These are phyloP conservation scores for Acidomyces sp. DNA, from an alignment of 495 filamentous ascomycete species.

Conservation along the genomic window DNA sequence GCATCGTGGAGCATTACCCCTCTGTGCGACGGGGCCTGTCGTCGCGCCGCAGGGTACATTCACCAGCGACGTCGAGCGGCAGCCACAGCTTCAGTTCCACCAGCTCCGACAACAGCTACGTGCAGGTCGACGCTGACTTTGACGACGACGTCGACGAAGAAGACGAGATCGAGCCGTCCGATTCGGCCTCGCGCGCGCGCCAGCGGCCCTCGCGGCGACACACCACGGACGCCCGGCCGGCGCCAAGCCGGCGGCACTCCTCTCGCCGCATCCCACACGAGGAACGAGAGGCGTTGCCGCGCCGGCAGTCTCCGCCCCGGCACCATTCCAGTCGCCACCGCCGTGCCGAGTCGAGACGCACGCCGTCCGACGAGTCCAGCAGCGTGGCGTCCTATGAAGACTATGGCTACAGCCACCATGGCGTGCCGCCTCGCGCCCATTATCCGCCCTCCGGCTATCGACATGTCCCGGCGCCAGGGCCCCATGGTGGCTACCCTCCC, in stretches of 20 bases:
- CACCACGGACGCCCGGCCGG: slow-evolving; percentile 19
- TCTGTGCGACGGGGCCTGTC: slow-evolving; percentile 4
- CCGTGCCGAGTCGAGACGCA: slow-evolving; percentile 14
- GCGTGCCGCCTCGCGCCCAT: slow-evolving; percentile 13
- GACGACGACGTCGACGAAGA: slow-evolving; percentile 26
- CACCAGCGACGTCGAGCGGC: slow-evolving; percentile 10
- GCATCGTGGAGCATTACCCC: slow-evolving; percentile 8
- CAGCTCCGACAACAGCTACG: slow-evolving; percentile 16
- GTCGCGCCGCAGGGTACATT: slow-evolving; percentile 16
- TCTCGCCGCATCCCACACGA: slow-evolving; percentile 14
- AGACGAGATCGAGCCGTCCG: slow-evolving; percentile 30
- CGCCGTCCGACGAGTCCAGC: slow-evolving; percentile 21
- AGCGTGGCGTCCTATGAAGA: slow-evolving; percentile 30
- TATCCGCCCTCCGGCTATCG: slow-evolving; percentile 19
- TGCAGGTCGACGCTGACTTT: slow-evolving; percentile 1
- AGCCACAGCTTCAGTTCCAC: slow-evolving; percentile 6
- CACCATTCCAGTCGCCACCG: slow-evolving; percentile 10
- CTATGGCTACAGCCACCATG: slow-evolving; percentile 24
- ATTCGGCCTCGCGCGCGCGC: slow-evolving; percentile 29
- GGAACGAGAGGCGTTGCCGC: slow-evolving; percentile 20
- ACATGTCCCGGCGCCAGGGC: slow-evolving; percentile 13
- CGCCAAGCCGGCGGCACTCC: slow-evolving; percentile 22
- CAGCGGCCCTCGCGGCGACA: slow-evolving; percentile 6
- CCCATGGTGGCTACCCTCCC: slow-evolving; percentile 27
- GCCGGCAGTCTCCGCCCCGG: slow-evolving; percentile 8